A percentile compares a stretch with the other conserved stretches of the same genome.
Conservation (phyloP, 345 rosid species). For the Mangifera indica region DNA sequence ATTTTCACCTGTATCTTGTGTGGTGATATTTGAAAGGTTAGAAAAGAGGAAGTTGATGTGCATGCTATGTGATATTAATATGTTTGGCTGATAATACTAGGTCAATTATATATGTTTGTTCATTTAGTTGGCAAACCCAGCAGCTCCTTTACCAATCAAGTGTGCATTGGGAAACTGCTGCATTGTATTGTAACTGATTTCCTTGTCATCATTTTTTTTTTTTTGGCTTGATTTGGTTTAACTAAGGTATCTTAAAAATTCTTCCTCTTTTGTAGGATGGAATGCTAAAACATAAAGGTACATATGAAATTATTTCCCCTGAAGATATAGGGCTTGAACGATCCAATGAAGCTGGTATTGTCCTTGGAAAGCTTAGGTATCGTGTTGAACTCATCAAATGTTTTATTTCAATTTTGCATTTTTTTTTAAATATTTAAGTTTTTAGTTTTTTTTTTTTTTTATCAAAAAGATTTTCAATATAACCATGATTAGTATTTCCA, state of each 20-base stretch:
- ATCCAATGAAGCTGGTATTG: slow-evolving; percentile 82
- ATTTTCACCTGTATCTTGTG: too few species aligned
- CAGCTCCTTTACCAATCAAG: neutral
- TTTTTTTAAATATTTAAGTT: too few species aligned
- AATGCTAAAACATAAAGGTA: too few species aligned
- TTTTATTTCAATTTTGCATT: too few species aligned
- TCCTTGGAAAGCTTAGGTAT: slow-evolving; percentile 93
- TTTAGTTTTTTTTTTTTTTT: too few species aligned
- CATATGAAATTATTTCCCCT: slow-evolving; percentile 88
- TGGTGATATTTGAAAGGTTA: too few species aligned
- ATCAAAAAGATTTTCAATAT: neutral
- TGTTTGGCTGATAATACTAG: neutral
- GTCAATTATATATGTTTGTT: neutral
- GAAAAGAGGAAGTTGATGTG: too few species aligned
- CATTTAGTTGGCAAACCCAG: neutral
- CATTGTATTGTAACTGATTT: too few species aligned
- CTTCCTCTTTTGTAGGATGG: slow-evolving; percentile 63
- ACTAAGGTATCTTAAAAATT: neutral
- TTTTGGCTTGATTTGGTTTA: too few species aligned
- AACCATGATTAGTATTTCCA: neutral
- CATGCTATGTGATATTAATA: too few species aligned
- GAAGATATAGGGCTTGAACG: slow-evolving; percentile 93
- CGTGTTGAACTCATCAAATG: slow-evolving; percentile 1
- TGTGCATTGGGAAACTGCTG: neutral
- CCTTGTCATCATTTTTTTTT: too few species aligned